Evolutionary conservation across 2,329 filamentous ascomycete genomes (phyloP).

Genomic region (Calycina marina): DNA sequence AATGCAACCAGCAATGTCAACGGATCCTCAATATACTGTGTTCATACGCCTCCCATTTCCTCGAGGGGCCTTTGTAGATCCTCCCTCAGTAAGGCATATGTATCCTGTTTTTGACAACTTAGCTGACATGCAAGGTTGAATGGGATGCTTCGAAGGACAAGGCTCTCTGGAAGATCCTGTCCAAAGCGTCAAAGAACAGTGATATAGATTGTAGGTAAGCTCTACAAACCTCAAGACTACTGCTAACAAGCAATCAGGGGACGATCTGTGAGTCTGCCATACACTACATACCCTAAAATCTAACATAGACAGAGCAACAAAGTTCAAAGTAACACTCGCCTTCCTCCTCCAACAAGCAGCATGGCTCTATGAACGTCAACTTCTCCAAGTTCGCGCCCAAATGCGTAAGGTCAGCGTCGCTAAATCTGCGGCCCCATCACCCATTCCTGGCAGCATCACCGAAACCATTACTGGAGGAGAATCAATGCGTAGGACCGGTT

Average conservation of each 20-base stretch:
- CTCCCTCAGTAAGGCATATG: conserved; percentile 51
- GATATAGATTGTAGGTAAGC: conserved; percentile 79
- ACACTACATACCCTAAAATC: not conserved
- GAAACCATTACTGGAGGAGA: conserved; percentile 25
- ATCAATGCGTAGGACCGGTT: conserved; percentile 36
- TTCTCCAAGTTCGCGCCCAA: conserved; percentile 79
- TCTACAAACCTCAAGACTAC: not conserved
- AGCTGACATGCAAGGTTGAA: conserved; percentile 44
- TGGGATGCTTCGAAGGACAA: conserved; percentile 85
- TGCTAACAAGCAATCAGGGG: conserved; percentile 39
- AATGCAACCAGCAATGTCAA: conserved; percentile 13
- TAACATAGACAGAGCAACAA: conserved; percentile 39
- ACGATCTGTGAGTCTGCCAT: conserved; percentile 46
- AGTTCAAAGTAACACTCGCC: conserved; percentile 72
- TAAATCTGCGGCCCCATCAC: conserved; percentile 41
- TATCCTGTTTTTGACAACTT: not conserved
- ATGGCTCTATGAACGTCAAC: conserved; percentile 83
- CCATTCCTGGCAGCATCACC: conserved; percentile 36
- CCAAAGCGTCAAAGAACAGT: conserved; percentile 59
- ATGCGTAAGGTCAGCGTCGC: conserved; percentile 60
- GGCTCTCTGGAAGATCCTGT: conserved; percentile 79
- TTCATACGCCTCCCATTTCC: conserved; percentile 84
- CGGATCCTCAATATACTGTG: conserved; percentile 40
- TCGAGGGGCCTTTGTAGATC: conserved; percentile 78
- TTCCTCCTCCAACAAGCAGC: conserved; percentile 89